Evolutionary conservation across 441 rosid species (phyloP).

Genomic region (Francoa sonchifolia): DNA sequence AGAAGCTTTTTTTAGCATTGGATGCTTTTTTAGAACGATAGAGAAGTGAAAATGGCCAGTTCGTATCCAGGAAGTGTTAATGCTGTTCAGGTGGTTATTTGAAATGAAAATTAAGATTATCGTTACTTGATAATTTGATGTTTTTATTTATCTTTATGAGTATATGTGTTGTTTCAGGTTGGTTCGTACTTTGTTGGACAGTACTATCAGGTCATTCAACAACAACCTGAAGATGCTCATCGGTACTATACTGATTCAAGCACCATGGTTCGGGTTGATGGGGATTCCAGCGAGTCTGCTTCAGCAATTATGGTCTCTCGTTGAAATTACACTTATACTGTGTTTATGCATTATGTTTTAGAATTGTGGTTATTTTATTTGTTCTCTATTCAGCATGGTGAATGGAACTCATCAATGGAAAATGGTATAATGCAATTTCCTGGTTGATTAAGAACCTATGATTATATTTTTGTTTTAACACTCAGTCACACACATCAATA

Average conservation of each 20-base stretch:
- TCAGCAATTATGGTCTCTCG: conserved; percentile 44
- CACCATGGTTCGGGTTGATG: conserved; percentile 49
- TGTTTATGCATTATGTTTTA: neutral
- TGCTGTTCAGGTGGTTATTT: conserved; percentile 27
- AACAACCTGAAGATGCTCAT: conserved; percentile 51
- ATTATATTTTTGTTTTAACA: no score
- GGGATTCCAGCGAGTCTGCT: conserved; percentile 41
- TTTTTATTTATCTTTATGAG: conserved; percentile 1
- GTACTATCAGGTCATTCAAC: conserved; percentile 55
- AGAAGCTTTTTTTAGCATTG: no score
- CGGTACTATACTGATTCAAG: conserved; percentile 60
- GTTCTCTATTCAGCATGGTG: no score
- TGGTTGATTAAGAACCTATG: no score
- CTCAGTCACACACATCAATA: no score
- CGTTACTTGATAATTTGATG: neutral
- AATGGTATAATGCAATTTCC: no score
- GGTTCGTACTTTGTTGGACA: conserved; percentile 73
- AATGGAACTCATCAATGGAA: no score
- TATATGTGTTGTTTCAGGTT: conserved; percentile 24
- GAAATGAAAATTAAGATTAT: neutral
- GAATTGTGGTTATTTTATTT: neutral
- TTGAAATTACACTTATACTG: neutral
- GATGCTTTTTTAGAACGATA: conserved; percentile 19
- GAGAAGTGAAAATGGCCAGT: conserved; percentile 32
- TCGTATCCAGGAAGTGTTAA: conserved; percentile 34